phyloP scores from a whole-genome alignment of 352 stramenopile species.

The Nannochloropsis limnetica region DNA sequence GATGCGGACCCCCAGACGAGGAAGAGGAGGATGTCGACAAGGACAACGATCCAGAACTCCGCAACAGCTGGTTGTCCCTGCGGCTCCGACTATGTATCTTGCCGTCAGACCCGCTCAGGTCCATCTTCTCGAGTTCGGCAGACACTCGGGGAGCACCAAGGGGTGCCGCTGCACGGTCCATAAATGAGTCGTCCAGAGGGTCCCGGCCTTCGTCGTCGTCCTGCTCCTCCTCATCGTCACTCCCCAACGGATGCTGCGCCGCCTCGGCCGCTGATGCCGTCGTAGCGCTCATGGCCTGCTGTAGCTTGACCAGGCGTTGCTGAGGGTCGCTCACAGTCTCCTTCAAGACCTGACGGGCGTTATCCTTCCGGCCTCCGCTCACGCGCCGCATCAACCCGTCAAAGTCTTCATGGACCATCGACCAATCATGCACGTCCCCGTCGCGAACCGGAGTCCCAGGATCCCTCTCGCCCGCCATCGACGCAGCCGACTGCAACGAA shows the following conservation, averaged over 20 bases:
- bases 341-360: background rate
- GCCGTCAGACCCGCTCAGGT: background rate
- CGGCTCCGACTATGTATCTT: background rate
- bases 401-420: slow-evolving; percentile 25
- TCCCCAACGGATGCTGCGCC: background rate
- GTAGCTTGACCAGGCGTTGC: background rate
- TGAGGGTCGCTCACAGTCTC: background rate
- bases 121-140: background rate
- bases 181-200: background rate
- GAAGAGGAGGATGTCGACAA: background rate
- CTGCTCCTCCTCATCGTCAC: slow-evolving; percentile 29
- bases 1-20: background rate
- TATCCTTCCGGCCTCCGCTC: slow-evolving; percentile 1
- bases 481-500: background rate
- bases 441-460: background rate
- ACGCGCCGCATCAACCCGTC: background rate
- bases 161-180: background rate
- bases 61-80: background rate
- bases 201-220: background rate
- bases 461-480: background rate
- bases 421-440: background rate
- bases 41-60: background rate
- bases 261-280: background rate
- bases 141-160: background rate
- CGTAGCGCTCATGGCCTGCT: background rate